Evolutionary conservation across 768 basidiomycete genomes (phyloP).

Genomic region (Naematelia encephala): DNA sequence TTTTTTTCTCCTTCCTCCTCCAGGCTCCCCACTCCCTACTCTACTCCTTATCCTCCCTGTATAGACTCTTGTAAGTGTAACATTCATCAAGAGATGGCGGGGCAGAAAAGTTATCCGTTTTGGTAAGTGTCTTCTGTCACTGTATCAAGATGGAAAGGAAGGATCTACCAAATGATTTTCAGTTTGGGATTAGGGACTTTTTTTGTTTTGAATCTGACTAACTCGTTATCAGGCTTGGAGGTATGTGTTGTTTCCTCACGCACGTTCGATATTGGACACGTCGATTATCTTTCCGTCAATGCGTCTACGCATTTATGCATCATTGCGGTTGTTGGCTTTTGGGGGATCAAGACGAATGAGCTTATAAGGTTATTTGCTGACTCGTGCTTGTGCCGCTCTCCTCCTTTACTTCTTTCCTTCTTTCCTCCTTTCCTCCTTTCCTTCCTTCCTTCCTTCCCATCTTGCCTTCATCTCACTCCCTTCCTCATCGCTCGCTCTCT

Average conservation of each 20-base stretch:
- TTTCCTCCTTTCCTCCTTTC: not conserved
- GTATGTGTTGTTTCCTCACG: not conserved
- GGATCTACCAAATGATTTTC: not conserved
- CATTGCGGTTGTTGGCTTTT: too few species aligned
- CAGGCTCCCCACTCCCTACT: not conserved
- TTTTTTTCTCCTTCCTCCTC: too few species aligned
- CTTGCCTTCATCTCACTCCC: not conserved
- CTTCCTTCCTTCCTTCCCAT: not conserved
- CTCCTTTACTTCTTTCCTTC: not conserved
- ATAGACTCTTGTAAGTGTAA: too few species aligned
- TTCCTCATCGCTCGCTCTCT: not conserved
- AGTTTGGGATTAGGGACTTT: not conserved
- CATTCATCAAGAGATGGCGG: not conserved
- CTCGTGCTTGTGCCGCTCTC: not conserved
- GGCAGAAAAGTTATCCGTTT: constrained; percentile 27
- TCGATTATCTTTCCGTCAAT: not conserved
- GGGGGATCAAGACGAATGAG: too few species aligned
- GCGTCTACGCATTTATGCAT: not conserved
- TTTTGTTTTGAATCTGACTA: not conserved
- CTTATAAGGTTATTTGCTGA: too few species aligned
- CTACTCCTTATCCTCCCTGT: not conserved
- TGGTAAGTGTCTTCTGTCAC: constrained; percentile 30
- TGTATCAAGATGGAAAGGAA: not conserved
- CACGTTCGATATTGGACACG: not conserved
- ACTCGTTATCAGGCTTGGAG: not conserved